Conservation (phyloP, 768 basidiomycete species). For the Collybia nuda region DNA sequence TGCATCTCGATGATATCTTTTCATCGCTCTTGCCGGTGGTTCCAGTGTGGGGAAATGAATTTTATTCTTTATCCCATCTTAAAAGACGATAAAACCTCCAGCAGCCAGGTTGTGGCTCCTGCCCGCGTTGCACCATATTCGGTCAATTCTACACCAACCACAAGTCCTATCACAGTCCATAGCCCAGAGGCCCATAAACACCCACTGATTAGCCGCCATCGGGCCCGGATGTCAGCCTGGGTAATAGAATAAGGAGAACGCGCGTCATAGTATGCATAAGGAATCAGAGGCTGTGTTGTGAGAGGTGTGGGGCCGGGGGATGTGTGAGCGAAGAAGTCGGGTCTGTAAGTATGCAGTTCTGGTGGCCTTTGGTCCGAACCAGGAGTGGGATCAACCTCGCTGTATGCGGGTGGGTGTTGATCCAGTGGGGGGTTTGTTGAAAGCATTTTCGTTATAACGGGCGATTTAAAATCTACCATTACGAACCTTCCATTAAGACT, state of each 20-base stretch:
- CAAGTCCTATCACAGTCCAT: slow-evolving; percentile 23
- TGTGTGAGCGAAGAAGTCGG: slow-evolving; percentile 7
- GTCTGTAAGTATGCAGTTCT: neutral
- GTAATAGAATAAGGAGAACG: slow-evolving; percentile 25
- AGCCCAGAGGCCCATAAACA: slow-evolving; percentile 27
- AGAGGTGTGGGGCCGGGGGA: slow-evolving; percentile 39
- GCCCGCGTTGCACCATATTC: neutral
- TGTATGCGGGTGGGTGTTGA: slow-evolving; percentile 10
- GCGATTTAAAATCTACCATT: neutral
- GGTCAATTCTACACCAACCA: slow-evolving; percentile 18
- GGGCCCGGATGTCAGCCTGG: slow-evolving; percentile 34
- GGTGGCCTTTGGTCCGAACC: slow-evolving; percentile 2
- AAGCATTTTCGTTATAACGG: slow-evolving; percentile 1
- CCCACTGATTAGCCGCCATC: slow-evolving; percentile 34
- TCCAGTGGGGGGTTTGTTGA: neutral
- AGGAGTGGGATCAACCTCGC: slow-evolving; percentile 5
- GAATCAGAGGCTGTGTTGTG: slow-evolving; percentile 31
- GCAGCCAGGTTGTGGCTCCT: neutral
- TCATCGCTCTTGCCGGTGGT: too few species aligned
- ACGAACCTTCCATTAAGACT: too few species aligned
- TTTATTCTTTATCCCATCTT: too few species aligned
- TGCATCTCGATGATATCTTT: too few species aligned
- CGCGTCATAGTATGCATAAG: slow-evolving; percentile 39
- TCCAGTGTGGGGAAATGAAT: too few species aligned
- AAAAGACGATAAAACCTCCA: too few species aligned